Evolutionary conservation across 345 rosid species (phyloP), one percentile per base, ranked within the genome.

Genomic region (Trapa bicornis): DNA sequence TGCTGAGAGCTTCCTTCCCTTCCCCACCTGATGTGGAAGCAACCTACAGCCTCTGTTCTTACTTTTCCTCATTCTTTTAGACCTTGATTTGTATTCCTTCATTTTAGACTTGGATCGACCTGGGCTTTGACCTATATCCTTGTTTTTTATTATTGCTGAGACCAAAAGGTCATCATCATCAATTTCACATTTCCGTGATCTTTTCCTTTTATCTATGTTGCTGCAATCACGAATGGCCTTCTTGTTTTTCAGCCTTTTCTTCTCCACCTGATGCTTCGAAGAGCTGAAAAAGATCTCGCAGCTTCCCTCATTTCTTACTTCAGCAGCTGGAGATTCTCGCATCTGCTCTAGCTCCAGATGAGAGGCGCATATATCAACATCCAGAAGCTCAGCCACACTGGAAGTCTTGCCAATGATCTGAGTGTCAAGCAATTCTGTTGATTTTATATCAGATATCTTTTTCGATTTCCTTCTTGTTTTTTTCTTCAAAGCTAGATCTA

Each of bases 81-180:
- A 76, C 81, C 81, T 86, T 75, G 68, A 62, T 80, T 74, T 81
- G 66, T 48, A 73, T 38, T 72, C 48, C 72, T 83, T 89, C 77
- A 61, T 79, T 79, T 82, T 82, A 61, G 80, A 77, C 61, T 74
- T 69, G 73, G 89, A 81, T 72, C 74, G 67, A 58, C 71, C 67
- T 37, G 65, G 71, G 77, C 67, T 73, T 47, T 63, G 66, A 38
- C 71, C 61, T 66, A 68, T 74, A 50, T 81, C 82, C 78, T 86
- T 87, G 78, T 69, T 77, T 77, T 82, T 83, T 60, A 81, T 76
- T 61, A 83, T 78, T 15, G 88, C 84, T 45, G 91, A 85, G 68
- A 82, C 78, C 75, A 84, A 67, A 65, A 82, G 71, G 75, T 85
- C 97, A 80, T 85, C 87, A 72, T 87, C 92, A 67, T 83, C 66